Evolutionary conservation across 345 rosid genomes (phyloP).

Genomic region (Adansonia digitata): DNA sequence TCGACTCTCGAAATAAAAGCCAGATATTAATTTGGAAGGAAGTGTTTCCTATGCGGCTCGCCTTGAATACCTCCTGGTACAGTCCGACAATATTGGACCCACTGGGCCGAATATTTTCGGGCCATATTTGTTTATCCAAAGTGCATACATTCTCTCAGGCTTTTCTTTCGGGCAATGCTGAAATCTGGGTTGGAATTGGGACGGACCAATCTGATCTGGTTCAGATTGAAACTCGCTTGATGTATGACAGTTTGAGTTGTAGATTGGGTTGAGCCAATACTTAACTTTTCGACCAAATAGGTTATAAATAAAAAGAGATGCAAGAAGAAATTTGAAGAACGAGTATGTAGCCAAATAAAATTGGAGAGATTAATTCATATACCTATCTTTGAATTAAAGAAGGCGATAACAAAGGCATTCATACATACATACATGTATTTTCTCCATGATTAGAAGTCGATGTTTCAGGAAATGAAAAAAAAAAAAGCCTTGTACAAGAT

Average conservation of each 20-base stretch:
- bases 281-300: no score
- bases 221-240: no score
- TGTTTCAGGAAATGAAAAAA: conserved; percentile 3
- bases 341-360: neutral
- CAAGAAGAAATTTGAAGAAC: neutral
- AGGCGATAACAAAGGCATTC: neutral
- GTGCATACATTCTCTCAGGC: no score
- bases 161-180: no score
- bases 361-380: neutral
- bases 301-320: no score
- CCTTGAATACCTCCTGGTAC: conserved; percentile 11
- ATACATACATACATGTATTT: neutral
- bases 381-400: neutral
- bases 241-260: no score
- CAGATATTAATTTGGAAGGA: neutral
- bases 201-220: no score
- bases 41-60: conserved; percentile 10
- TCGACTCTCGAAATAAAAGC: neutral
- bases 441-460: conserved; percentile 3
- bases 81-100: conserved; percentile 27
- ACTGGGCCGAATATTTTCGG: conserved; percentile 19
- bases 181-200: no score
- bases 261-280: no score
- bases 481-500: neutral
- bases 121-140: no score